Evolutionary conservation across 2,329 filamentous ascomycete species (phyloP).

Genomic region (Nannizziopsis barbatae): DNA sequence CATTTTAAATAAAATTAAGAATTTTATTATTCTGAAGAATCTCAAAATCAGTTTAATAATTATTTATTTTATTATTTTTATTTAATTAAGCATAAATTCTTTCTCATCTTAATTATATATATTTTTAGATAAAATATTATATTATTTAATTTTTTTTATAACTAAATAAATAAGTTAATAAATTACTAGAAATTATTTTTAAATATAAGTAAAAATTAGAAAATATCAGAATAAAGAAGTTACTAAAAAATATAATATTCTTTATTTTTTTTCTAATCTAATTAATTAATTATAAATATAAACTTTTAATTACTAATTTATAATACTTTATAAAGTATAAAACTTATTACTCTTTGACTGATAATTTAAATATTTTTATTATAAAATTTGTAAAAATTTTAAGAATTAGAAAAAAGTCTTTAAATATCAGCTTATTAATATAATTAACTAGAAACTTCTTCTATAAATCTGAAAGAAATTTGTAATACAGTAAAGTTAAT

Average conservation of each 20-base stretch:
- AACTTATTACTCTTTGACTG: not conserved
- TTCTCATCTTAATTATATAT: constrained; percentile 10
- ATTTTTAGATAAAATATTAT: constrained; percentile 3
- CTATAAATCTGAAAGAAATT: not conserved
- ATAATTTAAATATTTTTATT: not conserved
- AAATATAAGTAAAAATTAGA: not conserved
- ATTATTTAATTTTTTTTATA: constrained; percentile 4
- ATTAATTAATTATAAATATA: constrained; percentile 10
- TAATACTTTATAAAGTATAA: not conserved
- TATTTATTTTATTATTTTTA: constrained; percentile 6
- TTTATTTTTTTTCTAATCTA: constrained; percentile 6
- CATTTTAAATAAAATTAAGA: not conserved
- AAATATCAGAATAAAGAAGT: constrained; percentile 7
- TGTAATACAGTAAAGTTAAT: not conserved
- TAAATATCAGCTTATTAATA: constrained; percentile 1
- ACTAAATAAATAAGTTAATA: not conserved
- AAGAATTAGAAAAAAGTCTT: constrained; percentile 1
- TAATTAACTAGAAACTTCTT: constrained; percentile 1
- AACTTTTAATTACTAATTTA: not conserved
- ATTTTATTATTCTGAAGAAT: not conserved
- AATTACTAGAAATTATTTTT: not conserved
- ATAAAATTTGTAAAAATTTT: constrained; percentile 4
- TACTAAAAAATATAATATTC: constrained; percentile 5
- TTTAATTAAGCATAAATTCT: not conserved
- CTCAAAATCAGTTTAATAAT: constrained; percentile 1